Percentiles rank a stretch among this genome's conserved stretches.
Conservation (phyloP, 2,329 filamentous ascomycete species). For the Colletotrichum sp. region DNA sequence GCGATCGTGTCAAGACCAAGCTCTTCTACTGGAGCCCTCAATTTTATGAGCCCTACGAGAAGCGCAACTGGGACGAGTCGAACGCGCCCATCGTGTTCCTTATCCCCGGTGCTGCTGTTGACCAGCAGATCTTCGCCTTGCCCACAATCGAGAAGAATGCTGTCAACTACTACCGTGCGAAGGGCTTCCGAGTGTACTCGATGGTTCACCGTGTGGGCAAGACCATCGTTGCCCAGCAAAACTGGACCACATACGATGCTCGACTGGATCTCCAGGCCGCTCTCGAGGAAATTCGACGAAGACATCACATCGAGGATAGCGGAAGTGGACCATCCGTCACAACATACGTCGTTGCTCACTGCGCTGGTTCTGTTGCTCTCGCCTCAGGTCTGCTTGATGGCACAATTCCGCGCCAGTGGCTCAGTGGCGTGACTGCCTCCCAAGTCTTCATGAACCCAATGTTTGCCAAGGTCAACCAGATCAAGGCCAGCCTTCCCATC, state of each 20-base stretch:
- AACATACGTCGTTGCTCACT: slow-evolving; percentile 65
- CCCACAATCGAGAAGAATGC: slow-evolving; percentile 67
- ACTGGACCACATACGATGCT: slow-evolving; percentile 64
- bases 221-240: slow-evolving; percentile 50
- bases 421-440: slow-evolving; percentile 61
- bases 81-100: slow-evolving; percentile 58
- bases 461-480: slow-evolving; percentile 59
- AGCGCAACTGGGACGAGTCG: slow-evolving; percentile 4
- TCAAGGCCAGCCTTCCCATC: slow-evolving; percentile 57
- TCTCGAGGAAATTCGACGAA: slow-evolving; percentile 54
- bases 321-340: slow-evolving; percentile 31
- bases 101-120: slow-evolving; percentile 66
- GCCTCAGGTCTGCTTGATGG: slow-evolving; percentile 64
- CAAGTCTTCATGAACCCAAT: slow-evolving; percentile 70
- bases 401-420: slow-evolving; percentile 60
- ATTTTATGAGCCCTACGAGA: slow-evolving; percentile 30
- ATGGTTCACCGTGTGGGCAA: slow-evolving; percentile 63
- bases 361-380: slow-evolving; percentile 67
- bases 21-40: slow-evolving; percentile 63
- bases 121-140: slow-evolving; percentile 66
- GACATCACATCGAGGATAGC: slow-evolving; percentile 25
- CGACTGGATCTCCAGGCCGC: slow-evolving; percentile 63
- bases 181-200: slow-evolving; percentile 66
- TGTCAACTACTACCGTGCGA: slow-evolving; percentile 65
- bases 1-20: slow-evolving; percentile 55